Evolutionary conservation across 495 filamentous ascomycete genomes (phyloP), one percentile per base, ranked within the genome.

Genomic region (Penicillium verhagenii): DNA sequence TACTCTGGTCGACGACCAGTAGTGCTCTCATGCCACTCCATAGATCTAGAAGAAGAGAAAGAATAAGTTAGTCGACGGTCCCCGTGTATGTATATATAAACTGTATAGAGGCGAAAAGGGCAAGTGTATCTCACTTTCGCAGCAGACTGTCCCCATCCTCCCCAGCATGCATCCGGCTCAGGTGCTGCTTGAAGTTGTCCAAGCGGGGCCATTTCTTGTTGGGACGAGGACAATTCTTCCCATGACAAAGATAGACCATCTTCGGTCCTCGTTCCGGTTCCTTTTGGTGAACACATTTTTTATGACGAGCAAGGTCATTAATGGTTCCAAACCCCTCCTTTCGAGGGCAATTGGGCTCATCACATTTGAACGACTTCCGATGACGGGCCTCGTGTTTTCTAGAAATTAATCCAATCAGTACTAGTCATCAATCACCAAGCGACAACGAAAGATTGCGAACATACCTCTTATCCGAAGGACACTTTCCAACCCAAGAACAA

Each of bases 101-200:
- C n/a, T n/a, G n/a, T n/a, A n/a, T n/a, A n/a, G n/a, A n/a, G n/a
- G n/a, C n/a, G n/a, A n/a, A n/a, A n/a, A n/a, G n/a, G n/a, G n/a
- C n/a, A 28, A 19, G 35, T 42, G 1, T 3, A 25, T 60, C 76
- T 63, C 71, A 87, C 87, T 66, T 78, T 50, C 72, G 72, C 45
- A 84, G 66, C 20, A 87, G 76, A 13, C 67, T 57, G 5, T 81
- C 75, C 2, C 78, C 60, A 55, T 86, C 75, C 28, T 80, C 72
- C 4, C 80, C 75, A 19, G 68, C 64, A 70, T 98, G 93, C 64
- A 94, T 86, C n/a, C 88, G 83, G 52, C 79, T 80, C 40, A 96
- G 77, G 61, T 98, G 94, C 52, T 88, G 86, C 63, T 85, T 86
- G 70, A 97, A 98, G 59, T 98, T 98, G 68, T 98, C 94, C 47